Conservation (phyloP, 441 rosid species). For the Populus hybrid region DNA sequence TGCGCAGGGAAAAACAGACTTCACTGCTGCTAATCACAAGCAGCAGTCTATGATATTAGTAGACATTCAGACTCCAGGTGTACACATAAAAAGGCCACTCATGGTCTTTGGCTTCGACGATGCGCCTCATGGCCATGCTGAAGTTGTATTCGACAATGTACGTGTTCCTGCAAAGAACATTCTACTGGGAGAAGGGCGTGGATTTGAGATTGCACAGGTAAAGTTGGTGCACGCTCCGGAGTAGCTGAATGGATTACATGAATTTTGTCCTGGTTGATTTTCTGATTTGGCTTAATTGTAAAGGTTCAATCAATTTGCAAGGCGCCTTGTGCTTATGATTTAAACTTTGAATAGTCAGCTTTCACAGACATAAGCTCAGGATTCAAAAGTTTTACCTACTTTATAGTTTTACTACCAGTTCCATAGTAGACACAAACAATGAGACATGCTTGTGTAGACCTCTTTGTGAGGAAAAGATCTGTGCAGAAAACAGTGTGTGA, state of each 20-base stretch:
- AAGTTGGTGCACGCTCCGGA: slow-evolving; percentile 1
- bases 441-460: neutral
- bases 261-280: neutral
- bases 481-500: neutral
- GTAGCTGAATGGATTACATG: neutral
- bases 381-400: neutral
- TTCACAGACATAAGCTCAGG: neutral
- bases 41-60: slow-evolving; percentile 98
- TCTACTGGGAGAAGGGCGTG: slow-evolving; percentile 95
- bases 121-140: slow-evolving; percentile 99
- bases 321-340: neutral
- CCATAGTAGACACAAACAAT: neutral
- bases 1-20: slow-evolving; percentile 93
- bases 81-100: slow-evolving; percentile 75
- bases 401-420: neutral
- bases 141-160: slow-evolving; percentile 73
- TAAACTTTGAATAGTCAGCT: neutral
- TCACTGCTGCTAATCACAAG: slow-evolving; percentile 72
- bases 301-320: neutral
- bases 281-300: neutral
- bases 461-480: neutral
- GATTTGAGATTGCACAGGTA: slow-evolving; percentile 99
- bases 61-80: slow-evolving; percentile 74
- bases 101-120: slow-evolving; percentile 91
- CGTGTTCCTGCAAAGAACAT: slow-evolving; percentile 81